Evolutionary conservation across 208 protist genomes (phyloP).

Genomic region (Leishmania major): DNA sequence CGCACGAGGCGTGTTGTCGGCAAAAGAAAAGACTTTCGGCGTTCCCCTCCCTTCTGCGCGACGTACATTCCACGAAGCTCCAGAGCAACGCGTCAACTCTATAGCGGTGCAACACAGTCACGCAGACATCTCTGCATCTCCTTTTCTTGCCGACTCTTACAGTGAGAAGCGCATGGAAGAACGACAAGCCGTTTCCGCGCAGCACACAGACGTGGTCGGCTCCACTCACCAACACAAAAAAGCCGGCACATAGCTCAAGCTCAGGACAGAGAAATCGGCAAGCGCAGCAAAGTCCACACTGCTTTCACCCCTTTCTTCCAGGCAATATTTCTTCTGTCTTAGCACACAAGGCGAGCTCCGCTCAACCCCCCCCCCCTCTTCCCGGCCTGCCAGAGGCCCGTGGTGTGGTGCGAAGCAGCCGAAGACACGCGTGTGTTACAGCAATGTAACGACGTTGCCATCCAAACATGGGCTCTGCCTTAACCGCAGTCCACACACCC

Average conservation of each 20-base stretch:
- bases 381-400: neutral
- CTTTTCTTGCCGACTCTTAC: constrained; percentile 40
- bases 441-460: neutral
- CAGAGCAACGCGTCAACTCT: too few species aligned
- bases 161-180: constrained; percentile 22
- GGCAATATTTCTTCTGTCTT: neutral
- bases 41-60: neutral
- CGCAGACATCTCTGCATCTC: neutral
- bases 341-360: neutral
- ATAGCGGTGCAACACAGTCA: neutral
- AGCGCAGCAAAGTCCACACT: neutral
- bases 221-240: neutral
- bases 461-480: neutral
- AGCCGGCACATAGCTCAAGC: neutral
- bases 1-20: neutral
- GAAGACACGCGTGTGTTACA: neutral
- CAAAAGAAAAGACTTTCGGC: neutral
- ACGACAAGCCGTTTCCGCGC: neutral
- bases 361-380: neutral
- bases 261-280: neutral
- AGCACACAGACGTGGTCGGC: constrained; percentile 43
- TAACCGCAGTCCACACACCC: too few species aligned
- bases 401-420: neutral
- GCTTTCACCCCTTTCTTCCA: neutral
- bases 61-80: neutral